A percentile compares a stretch with the other conserved stretches of the same genome.
phyloP scores from a whole-genome alignment of 163 green algal species.

The Scenedesmus sp. region DNA sequence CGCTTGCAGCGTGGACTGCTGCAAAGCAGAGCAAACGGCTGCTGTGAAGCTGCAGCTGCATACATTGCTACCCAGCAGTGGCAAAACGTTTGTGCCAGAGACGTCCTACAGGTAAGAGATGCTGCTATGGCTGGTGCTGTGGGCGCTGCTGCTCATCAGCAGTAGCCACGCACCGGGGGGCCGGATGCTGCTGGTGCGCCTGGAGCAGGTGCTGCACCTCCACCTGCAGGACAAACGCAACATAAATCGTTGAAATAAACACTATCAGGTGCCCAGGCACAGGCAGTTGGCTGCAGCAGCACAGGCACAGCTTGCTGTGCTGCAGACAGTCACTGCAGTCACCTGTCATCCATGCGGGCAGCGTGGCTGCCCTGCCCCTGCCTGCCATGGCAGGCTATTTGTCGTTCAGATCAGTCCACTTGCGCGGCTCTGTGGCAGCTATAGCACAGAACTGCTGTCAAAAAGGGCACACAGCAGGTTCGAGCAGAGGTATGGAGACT shows the following conservation, averaged over 20 bases:
- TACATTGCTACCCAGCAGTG: background rate
- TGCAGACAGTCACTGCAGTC: background rate
- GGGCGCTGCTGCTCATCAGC: background rate
- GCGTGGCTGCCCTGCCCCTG: constrained; percentile 43
- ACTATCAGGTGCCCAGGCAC: background rate
- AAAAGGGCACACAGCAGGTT: background rate
- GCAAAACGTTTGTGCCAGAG: background rate
- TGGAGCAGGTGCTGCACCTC: constrained; percentile 28
- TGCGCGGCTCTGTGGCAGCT: background rate
- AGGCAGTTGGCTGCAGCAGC: background rate
- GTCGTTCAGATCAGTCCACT: background rate
- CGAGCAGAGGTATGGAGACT: background rate
- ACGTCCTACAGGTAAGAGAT: background rate
- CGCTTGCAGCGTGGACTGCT: too few relatives aligned
- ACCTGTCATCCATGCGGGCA: constrained; percentile 53
- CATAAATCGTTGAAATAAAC: background rate
- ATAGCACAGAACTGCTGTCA: background rate
- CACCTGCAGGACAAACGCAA: background rate
- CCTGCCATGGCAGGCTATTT: constrained; percentile 32
- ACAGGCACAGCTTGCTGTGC: background rate
- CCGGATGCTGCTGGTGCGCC: constrained; percentile 35
- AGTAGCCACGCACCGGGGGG: background rate
- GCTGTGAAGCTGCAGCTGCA: background rate
- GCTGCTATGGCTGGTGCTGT: background rate
- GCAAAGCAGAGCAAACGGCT: background rate